Base-by-base conservation (phyloP, 2,329 filamentous ascomycete genomes). In the Hymenoscyphus scutula region DNA sequence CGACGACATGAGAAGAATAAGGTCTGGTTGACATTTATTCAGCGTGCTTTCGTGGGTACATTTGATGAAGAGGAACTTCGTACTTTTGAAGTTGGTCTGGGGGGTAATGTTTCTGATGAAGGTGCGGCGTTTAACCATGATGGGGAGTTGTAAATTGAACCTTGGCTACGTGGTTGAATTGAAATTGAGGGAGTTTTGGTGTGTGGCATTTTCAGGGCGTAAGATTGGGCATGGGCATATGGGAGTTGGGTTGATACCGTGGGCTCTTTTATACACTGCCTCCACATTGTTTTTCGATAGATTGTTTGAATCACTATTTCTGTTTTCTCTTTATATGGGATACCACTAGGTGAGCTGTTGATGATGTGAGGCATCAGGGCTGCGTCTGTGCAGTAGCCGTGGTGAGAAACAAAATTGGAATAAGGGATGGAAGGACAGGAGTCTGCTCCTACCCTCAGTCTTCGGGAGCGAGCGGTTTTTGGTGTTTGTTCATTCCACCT, bases 11-110 rank as follows among this genome's bases (percentile, higher is more conserved):
- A 79, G 68, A 82, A 83, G 69, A 89, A 89, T 73, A 86, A 88
- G 74, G 80, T 86, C 5, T 97, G 92, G 92, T 81, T 87, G 64
- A 85, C 88, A 57, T 97, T 96, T 74, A 78, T 96, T 30, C 76
- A 80, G 63, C 86, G 91, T 61, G 92, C 92, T 0, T 96, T 95
- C 77, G 90, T 96, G 25, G 84, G 87, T 45, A 92, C 88, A 3
- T 77, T 90, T 69, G 82, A 85, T 58, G 78, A 84, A 60, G 81
- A 89, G 57, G 86, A 94, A 48, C 79, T 96, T 17, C 73, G 78
- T 62, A 57, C 51, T 56, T 72, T 69, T 55, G 62, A 66, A 27
- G 10, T 23, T 19, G 41, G 17, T 1, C 3, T 10, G 19, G 7
- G n/a, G 10, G 3, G 19, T 23, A 23, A 51, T 23, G 45, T 25